A percentile compares a stretch with the other conserved stretches of the same genome.
Conservation (phyloP, 1,284 basidiomycete genomes). For the Trichosporon faecale region DNA sequence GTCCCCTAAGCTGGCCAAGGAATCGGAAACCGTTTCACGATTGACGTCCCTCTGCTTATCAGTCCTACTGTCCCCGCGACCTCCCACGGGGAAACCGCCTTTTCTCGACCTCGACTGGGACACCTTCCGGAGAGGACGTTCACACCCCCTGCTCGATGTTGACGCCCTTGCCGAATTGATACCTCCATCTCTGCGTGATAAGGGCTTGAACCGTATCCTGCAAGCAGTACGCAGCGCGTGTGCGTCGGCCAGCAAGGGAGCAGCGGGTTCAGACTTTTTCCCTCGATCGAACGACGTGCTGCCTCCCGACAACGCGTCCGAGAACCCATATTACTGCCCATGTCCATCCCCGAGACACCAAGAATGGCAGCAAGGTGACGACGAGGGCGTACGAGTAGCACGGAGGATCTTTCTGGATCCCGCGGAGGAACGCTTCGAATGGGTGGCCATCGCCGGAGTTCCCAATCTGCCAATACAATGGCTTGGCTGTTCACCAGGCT, state of each 20-base stretch:
- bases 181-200: conserved; percentile 23
- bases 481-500: conserved; percentile 49
- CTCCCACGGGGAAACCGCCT: conserved; percentile 36
- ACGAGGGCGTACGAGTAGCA: conserved; percentile 13
- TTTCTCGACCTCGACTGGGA: conserved; percentile 46
- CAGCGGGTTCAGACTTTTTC: conserved; percentile 28
- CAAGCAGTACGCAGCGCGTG: conserved; percentile 32
- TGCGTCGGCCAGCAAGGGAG: background rate
- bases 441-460: conserved; percentile 35
- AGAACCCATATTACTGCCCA: conserved; percentile 45
- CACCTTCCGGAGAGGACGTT: conserved; percentile 16
- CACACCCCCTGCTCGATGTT: conserved; percentile 41
- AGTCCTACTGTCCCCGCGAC: conserved; percentile 41
- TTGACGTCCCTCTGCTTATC: conserved; percentile 41
- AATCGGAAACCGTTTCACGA: conserved; percentile 25
- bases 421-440: conserved; percentile 49
- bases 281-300: conserved; percentile 29
- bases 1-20: conserved; percentile 8
- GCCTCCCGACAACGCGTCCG: conserved; percentile 43
- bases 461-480: conserved; percentile 43
- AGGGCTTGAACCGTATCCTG: conserved; percentile 30
- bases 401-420: conserved; percentile 44
- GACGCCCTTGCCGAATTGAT: conserved; percentile 29
- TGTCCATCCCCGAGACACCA: conserved; percentile 47
- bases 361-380: conserved; percentile 21